These are phyloP conservation scores for Leishmania major DNA, from an alignment of 208 protist genomes.

Conservation along the genomic window DNA sequence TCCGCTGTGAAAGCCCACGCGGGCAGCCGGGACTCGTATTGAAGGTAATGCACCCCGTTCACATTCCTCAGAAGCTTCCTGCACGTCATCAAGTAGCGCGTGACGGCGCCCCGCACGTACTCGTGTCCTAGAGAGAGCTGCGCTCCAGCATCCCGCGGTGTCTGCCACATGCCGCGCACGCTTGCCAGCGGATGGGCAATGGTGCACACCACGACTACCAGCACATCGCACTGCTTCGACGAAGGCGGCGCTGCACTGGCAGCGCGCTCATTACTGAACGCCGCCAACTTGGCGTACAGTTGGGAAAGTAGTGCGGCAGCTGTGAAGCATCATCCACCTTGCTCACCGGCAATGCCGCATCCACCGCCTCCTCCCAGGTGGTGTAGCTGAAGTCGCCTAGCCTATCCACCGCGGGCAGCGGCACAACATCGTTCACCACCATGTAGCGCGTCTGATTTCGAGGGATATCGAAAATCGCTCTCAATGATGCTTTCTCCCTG, in stretches of 20 bases:
- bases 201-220: slow-evolving; percentile 10
- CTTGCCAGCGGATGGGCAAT: slow-evolving; percentile 11
- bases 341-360: slow-evolving; percentile 14
- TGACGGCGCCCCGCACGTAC: slow-evolving; percentile 8
- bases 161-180: slow-evolving; percentile 14
- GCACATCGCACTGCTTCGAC: slow-evolving; percentile 9
- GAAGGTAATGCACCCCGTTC: background rate
- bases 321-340: slow-evolving; percentile 15
- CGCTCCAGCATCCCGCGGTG: background rate
- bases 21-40: background rate
- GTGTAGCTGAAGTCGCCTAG: background rate
- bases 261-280: background rate
- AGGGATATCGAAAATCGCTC: background rate
- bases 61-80: slow-evolving; percentile 3
- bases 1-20: slow-evolving; percentile 2
- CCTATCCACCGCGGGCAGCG: background rate
- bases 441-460: slow-evolving; percentile 3
- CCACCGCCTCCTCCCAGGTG: slow-evolving; percentile 11
- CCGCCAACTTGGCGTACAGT: slow-evolving; percentile 2
- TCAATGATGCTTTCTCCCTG: background rate
- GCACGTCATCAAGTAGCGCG: slow-evolving; percentile 24
- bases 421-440: slow-evolving; percentile 14
- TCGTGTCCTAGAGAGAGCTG: background rate
- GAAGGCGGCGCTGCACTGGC: background rate
- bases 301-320: slow-evolving; percentile 22